These are phyloP conservation scores for Aspergillus felis DNA, from an alignment of 2,329 filamentous ascomycete species.

Conservation along the genomic window DNA sequence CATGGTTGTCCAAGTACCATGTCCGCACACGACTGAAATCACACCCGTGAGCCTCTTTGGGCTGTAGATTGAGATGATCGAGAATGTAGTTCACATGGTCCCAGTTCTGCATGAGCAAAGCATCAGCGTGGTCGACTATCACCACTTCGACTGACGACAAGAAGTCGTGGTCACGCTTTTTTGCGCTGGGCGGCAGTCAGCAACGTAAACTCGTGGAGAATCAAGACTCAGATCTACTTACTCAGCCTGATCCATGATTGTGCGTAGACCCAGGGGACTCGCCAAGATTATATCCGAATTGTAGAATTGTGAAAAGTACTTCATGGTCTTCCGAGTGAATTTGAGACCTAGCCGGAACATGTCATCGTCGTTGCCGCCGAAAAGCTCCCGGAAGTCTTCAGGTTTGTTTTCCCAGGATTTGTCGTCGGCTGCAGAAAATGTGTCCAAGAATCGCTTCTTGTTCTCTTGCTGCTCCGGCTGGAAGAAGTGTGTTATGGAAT, in stretches of 20 bases:
- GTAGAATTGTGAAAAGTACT: slow-evolving; percentile 93
- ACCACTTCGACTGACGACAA: slow-evolving; percentile 89
- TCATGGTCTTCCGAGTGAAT: slow-evolving; percentile 92
- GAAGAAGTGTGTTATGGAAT: slow-evolving; percentile 71
- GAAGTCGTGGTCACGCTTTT: slow-evolving; percentile 79
- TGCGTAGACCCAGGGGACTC: slow-evolving; percentile 82
- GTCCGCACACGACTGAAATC: slow-evolving; percentile 86
- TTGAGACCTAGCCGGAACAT: slow-evolving; percentile 96
- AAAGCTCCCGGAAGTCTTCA: slow-evolving; percentile 82
- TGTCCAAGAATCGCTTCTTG: slow-evolving; percentile 84
- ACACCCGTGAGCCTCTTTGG: slow-evolving; percentile 83
- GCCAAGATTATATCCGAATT: slow-evolving; percentile 92
- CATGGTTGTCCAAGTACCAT: slow-evolving; percentile 90
- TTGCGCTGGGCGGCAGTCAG: slow-evolving; percentile 41
- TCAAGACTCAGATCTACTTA: slow-evolving; percentile 33
- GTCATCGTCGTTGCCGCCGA: slow-evolving; percentile 93
- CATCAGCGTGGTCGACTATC: slow-evolving; percentile 87
- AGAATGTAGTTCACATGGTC: slow-evolving; percentile 92
- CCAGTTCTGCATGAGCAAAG: slow-evolving; percentile 97
- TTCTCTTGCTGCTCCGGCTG: slow-evolving; percentile 91
- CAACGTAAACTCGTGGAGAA: slow-evolving; percentile 11
- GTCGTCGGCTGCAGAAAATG: slow-evolving; percentile 66
- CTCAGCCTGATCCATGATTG: slow-evolving; percentile 79
- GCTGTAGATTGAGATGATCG: slow-evolving; percentile 84
- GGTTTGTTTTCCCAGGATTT: slow-evolving; percentile 71